Evolutionary conservation across 176 grass and related monocot genomes (phyloP).

Genomic region (Phragmites australis): DNA sequence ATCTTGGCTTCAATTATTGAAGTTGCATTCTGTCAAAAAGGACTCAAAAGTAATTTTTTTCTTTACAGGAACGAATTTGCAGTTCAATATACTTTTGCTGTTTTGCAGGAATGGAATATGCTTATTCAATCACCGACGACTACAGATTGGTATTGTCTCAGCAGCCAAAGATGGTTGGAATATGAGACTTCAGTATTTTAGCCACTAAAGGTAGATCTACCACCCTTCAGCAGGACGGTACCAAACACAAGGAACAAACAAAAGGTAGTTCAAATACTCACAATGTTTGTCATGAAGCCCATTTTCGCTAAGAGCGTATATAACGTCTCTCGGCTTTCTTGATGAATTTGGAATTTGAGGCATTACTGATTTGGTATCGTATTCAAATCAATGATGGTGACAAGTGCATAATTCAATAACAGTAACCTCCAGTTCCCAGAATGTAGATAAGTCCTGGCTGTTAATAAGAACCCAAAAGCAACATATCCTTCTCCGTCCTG

Average conservation of each 20-base stretch:
- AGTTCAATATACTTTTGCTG: not conserved
- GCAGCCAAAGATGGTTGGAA: not conserved
- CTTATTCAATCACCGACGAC: not conserved
- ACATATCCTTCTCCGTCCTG: too few relatives aligned
- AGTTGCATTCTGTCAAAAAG: too few relatives aligned
- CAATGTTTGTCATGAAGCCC: conserved; percentile 16
- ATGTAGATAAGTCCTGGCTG: too few relatives aligned
- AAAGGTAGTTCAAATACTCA: not conserved
- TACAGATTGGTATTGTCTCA: not conserved
- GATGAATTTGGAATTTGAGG: not conserved
- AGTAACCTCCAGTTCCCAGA: too few relatives aligned
- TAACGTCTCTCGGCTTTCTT: not conserved
- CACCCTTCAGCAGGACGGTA: not conserved
- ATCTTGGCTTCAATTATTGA: too few relatives aligned
- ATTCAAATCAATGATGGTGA: not conserved
- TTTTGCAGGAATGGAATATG: not conserved
- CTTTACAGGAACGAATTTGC: not conserved
- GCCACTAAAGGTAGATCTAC: not conserved
- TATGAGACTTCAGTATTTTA: not conserved
- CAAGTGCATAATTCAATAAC: not conserved
- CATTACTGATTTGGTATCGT: not conserved
- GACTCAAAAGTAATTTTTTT: not conserved
- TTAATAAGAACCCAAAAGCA: too few relatives aligned
- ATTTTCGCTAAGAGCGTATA: not conserved
- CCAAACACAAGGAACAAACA: not conserved